phyloP scores from a whole-genome alignment of 192 early-diverging fungal genomes.

The Linnemannia elongata region DNA sequence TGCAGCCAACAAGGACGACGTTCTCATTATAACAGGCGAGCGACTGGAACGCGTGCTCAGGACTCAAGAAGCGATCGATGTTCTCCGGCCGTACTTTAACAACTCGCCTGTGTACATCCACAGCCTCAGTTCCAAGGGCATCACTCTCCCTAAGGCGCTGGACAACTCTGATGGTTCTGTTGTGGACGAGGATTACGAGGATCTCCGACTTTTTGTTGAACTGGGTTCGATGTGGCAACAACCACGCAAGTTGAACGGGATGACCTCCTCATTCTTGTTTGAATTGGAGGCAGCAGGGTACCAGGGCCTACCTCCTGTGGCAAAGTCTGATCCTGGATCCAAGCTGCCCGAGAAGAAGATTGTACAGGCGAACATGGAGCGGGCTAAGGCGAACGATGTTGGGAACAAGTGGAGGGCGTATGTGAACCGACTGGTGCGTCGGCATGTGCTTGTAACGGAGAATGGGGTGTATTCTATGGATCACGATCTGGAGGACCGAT shows the following conservation, averaged over 20 bases:
- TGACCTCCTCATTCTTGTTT: neutral
- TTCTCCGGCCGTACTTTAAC: constrained; percentile 22
- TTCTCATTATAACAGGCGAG: neutral
- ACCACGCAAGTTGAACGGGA: constrained; percentile 11
- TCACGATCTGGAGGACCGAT: neutral
- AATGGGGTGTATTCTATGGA: neutral
- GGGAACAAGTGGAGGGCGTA: neutral
- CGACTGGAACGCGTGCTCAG: constrained; percentile 4
- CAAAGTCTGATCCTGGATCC: neutral
- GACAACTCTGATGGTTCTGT: neutral
- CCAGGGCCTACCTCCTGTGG: neutral
- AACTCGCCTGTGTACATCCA: neutral
- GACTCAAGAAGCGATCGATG: constrained; percentile 14
- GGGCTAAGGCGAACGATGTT: neutral
- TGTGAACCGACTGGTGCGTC: neutral
- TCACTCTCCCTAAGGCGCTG: neutral
- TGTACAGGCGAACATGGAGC: neutral
- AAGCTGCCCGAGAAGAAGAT: neutral
- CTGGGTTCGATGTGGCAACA: constrained; percentile 22
- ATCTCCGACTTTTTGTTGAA: constrained; percentile 34
- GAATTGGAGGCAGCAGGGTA: constrained; percentile 4
- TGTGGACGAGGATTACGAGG: constrained; percentile 19
- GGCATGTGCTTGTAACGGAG: neutral
- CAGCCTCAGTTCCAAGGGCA: neutral
- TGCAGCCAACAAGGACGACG: neutral